Conservation (phyloP, 2,329 filamentous ascomycete genomes). For the Aspergillus sp. region DNA sequence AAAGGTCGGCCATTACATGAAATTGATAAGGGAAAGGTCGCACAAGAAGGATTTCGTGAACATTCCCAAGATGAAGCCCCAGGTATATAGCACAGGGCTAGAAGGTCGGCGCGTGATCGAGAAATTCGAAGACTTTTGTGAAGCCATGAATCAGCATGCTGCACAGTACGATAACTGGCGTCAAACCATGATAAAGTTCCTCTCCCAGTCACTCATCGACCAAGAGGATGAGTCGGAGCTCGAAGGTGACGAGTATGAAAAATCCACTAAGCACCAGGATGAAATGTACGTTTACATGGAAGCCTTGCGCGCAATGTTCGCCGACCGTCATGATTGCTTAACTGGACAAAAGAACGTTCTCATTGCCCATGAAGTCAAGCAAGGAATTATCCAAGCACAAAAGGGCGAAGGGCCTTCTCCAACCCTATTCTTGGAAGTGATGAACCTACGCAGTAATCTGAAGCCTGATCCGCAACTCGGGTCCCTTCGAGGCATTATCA, state of each 20-base stretch:
- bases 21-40: slow-evolving; percentile 57
- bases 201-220: slow-evolving; percentile 77
- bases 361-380: slow-evolving; percentile 70
- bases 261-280: slow-evolving; percentile 84
- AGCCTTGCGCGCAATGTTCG: slow-evolving; percentile 70
- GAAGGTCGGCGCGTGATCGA: slow-evolving; percentile 70
- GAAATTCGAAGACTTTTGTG: slow-evolving; percentile 65
- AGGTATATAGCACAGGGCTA: slow-evolving; percentile 63
- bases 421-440: slow-evolving; percentile 56
- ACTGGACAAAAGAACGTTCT: slow-evolving; percentile 76
- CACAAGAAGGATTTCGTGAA: slow-evolving; percentile 59
- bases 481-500: slow-evolving; percentile 71
- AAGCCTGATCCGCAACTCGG: slow-evolving; percentile 52
- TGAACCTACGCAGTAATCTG: slow-evolving; percentile 48
- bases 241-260: slow-evolving; percentile 87
- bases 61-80: slow-evolving; percentile 61
- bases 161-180: slow-evolving; percentile 73
- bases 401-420: slow-evolving; percentile 71
- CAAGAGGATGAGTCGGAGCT: slow-evolving; percentile 73
- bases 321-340: slow-evolving; percentile 75
- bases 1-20: slow-evolving; percentile 67
- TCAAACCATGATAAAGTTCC: slow-evolving; percentile 67
- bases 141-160: slow-evolving; percentile 71
- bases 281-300: slow-evolving; percentile 86
- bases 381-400: slow-evolving; percentile 61